Percentiles rank a stretch among this genome's conserved stretches.
Conservation (phyloP, 495 filamentous ascomycete species). For the Hapsidospora chrysogenum region DNA sequence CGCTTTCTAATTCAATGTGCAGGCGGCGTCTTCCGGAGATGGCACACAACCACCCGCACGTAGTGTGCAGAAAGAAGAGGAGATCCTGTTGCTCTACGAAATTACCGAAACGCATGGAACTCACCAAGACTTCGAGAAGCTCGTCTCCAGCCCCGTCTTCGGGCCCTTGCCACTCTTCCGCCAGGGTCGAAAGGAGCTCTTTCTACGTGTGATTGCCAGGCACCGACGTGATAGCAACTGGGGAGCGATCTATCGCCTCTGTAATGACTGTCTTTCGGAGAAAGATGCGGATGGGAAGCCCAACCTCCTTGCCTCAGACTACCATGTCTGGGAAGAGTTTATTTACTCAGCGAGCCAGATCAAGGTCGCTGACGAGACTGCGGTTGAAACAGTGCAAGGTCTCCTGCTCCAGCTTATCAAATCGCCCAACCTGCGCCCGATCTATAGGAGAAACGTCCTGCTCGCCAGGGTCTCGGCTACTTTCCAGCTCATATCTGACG, state of each 20-base stretch:
- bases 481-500: conserved; percentile 8
- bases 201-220: conserved; percentile 11
- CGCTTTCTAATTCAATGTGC: neutral
- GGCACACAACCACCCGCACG: conserved; percentile 5
- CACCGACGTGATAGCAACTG: conserved; percentile 15
- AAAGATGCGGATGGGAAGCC: conserved; percentile 9
- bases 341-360: conserved; percentile 10
- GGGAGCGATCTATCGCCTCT: conserved; percentile 16
- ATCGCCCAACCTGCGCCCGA: neutral
- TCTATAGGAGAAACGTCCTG: conserved; percentile 3
- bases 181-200: conserved; percentile 14
- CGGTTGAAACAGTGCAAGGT: neutral
- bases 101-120: conserved; percentile 12
- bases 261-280: conserved; percentile 10
- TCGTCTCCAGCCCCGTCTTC: conserved; percentile 11
- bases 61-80: conserved; percentile 16
- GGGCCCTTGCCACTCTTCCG: conserved; percentile 14
- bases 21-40: neutral
- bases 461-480: conserved; percentile 2
- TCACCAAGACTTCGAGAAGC: conserved; percentile 12
- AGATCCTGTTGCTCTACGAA: conserved; percentile 16
- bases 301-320: conserved; percentile 17
- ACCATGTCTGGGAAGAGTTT: conserved; percentile 14
- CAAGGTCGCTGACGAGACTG: neutral
- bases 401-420: too few relatives aligned